Percentiles rank a stretch among this genome's conserved stretches.
Evolutionary conservation across 352 stramenopile genomes (phyloP).

Genomic region (Pythium folliculosum): DNA sequence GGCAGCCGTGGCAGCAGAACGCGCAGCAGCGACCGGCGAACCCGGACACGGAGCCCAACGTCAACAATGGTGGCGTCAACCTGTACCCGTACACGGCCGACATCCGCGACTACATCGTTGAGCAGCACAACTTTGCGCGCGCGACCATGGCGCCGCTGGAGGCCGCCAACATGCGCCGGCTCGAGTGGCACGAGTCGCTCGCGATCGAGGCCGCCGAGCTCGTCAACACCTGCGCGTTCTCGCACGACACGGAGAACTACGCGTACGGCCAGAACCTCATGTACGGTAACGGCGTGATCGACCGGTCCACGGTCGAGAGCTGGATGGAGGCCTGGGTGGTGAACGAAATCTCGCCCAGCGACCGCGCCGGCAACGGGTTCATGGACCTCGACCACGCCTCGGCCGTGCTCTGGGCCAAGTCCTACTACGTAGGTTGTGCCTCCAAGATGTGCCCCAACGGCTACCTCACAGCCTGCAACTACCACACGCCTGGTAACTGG

Average conservation of each 20-base stretch:
- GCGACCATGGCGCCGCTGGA: slow-evolving; percentile 27
- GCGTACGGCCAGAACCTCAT: slow-evolving; percentile 46
- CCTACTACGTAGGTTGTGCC: slow-evolving; percentile 39
- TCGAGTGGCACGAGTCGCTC: slow-evolving; percentile 39
- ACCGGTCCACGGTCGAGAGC: slow-evolving; percentile 29
- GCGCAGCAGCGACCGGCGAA: not conserved
- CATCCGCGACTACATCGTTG: slow-evolving; percentile 37
- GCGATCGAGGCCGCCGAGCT: slow-evolving; percentile 43
- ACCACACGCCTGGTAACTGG: slow-evolving; percentile 41
- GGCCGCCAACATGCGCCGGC: slow-evolving; percentile 42
- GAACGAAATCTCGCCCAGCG: slow-evolving; percentile 35
- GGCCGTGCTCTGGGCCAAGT: slow-evolving; percentile 43
- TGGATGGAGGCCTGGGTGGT: slow-evolving; percentile 42
- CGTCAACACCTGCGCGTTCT: slow-evolving; percentile 41
- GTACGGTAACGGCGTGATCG: slow-evolving; percentile 30
- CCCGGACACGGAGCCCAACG: slow-evolving; percentile 26
- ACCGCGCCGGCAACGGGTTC: slow-evolving; percentile 31
- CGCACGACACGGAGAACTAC: slow-evolving; percentile 42
- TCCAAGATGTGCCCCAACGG: slow-evolving; percentile 38
- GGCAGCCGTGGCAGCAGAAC: slow-evolving; percentile 4
- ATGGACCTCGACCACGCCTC: slow-evolving; percentile 45
- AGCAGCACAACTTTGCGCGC: slow-evolving; percentile 41
- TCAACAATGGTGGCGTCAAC: slow-evolving; percentile 39
- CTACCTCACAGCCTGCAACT: slow-evolving; percentile 45
- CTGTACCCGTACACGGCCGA: slow-evolving; percentile 35